Base-by-base conservation (phyloP, 2,329 filamentous ascomycete genomes). In the Endoconidiophora laricicola region DNA sequence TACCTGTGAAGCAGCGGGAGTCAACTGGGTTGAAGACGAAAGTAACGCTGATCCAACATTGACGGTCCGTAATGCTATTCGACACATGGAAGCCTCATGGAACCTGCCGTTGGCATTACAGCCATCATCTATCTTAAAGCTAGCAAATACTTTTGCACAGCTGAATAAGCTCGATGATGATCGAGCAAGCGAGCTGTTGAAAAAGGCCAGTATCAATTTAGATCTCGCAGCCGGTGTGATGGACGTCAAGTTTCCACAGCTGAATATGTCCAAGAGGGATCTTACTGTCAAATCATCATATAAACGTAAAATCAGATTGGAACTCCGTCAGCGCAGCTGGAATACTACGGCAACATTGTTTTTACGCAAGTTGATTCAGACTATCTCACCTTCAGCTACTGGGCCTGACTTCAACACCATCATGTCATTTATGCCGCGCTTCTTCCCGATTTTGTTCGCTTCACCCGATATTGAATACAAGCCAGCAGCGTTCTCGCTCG, bases 11-110 rank as follows among this genome's bases (percentile, higher is more conserved):
- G 68, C 73, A n/a, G 73, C 79, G 55, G 64, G 69, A 0, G 66
- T 93, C 7, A 65, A 67, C 0, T 96, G 86, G 83, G 84, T 86
- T 55, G 85, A 91, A 60, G 91, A 98, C 61, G 66, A 70, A 40
- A 95, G 88, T 1, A 98, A 98, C 59, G 63, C 69, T 14, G 83
- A 95, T 58, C 72, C 70, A 6, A 86, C 80, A 0, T 65, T 93
- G 52, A 94, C 91, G 0, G 65, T 72, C 42, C 76, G 91, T 37
- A 98, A 98, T 59, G 79, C 90, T 0, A 69, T 95, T 37, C 77
- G 90, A 29, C 67, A 82, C 60, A 62, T 41, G 70, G 76, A 18
- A 65, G 69, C 23, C 64, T 72, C 3, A 6, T 45, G 79, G 52
- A 59, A 62, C 2, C 66, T 96, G 3, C 90, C 91, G 0, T 62